Conservation (phyloP, 257 asterid species). For the Scutellaria galericulata region DNA sequence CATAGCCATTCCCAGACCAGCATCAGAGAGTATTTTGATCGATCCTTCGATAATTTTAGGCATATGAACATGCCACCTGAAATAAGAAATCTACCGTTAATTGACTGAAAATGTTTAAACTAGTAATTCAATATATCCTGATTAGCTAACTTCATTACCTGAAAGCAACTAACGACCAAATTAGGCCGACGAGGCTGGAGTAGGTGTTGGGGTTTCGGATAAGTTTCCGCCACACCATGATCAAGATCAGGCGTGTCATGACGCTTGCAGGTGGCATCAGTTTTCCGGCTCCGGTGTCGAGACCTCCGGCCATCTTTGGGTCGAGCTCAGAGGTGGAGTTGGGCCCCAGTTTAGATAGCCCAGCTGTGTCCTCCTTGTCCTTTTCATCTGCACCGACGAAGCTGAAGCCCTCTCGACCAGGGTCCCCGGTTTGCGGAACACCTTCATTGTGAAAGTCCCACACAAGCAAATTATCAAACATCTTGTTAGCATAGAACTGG, state of each 20-base stretch:
- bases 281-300: constrained; percentile 56
- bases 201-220: constrained; percentile 97
- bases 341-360: constrained; percentile 66
- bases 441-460: constrained; percentile 36
- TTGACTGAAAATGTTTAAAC: not conserved
- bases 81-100: not conserved
- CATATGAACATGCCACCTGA: constrained; percentile 93
- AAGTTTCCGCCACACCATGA: constrained; percentile 99
- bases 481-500: not conserved
- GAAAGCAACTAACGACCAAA: constrained; percentile 81
- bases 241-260: constrained; percentile 90
- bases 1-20: constrained; percentile 99
- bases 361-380: constrained; percentile 60
- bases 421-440: constrained; percentile 62
- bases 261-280: constrained; percentile 99
- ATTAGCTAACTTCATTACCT: constrained; percentile 42
- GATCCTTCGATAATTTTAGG: constrained; percentile 69
- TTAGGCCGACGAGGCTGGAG: constrained; percentile 90
- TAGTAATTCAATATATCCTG: not conserved
- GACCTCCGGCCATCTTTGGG: constrained; percentile 47
- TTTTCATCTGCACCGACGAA: constrained; percentile 70
- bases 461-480: constrained; percentile 26
- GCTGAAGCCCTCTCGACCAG: constrained; percentile 63
- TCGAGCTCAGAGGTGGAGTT: constrained; percentile 54
- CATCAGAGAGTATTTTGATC: constrained; percentile 81